These are phyloP conservation scores for Ceratocystis cacaofunesta DNA, from an alignment of 2,329 filamentous ascomycete species.

Conservation along the genomic window DNA sequence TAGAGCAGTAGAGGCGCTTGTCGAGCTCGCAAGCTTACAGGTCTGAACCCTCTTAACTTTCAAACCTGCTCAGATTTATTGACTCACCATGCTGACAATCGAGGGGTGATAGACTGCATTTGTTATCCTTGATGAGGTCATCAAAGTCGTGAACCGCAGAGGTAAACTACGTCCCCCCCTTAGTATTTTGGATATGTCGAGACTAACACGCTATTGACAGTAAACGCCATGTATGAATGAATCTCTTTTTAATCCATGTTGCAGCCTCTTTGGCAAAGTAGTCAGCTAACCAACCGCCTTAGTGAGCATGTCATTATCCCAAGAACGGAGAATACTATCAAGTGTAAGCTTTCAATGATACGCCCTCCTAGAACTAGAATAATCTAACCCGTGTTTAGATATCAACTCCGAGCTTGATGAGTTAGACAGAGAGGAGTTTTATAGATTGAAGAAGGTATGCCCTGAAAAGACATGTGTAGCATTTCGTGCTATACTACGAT, in stretches of 20 bases:
- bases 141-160: slow-evolving; percentile 97
- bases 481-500: too few relatives aligned
- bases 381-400: slow-evolving; percentile 33
- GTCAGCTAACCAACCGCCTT: slow-evolving; percentile 34
- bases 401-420: slow-evolving; percentile 98
- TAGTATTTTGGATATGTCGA: not conserved
- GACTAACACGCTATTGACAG: slow-evolving; percentile 30
- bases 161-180: slow-evolving; percentile 33
- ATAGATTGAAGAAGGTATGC: slow-evolving; percentile 70
- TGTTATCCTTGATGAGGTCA: slow-evolving; percentile 94
- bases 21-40: slow-evolving; percentile 87
- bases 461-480: too few relatives aligned
- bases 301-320: slow-evolving; percentile 93
- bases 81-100: not conserved
- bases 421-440: slow-evolving; percentile 95
- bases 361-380: not conserved
- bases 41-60: slow-evolving; percentile 24
- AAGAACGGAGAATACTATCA: slow-evolving; percentile 98
- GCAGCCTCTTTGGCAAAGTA: slow-evolving; percentile 21
- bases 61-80: not conserved
- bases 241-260: not conserved
- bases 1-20: slow-evolving; percentile 84
- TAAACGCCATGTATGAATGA: slow-evolving; percentile 67
- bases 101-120: slow-evolving; percentile 57
- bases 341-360: slow-evolving; percentile 44